Evolutionary conservation across 2,329 filamentous ascomycete genomes (phyloP).

Genomic region (Chaetomium olivaceum): DNA sequence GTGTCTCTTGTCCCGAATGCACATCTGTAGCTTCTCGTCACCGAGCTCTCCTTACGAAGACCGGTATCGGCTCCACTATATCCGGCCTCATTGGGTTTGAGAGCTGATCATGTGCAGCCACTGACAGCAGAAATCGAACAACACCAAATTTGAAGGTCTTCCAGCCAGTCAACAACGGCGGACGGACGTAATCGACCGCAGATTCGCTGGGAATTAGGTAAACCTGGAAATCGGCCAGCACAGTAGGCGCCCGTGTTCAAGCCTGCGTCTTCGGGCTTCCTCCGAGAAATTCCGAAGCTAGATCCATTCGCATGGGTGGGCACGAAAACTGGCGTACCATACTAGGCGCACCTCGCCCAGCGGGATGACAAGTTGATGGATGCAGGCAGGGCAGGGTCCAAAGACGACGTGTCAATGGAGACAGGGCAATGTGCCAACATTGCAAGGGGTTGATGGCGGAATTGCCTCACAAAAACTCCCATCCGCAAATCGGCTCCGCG

Average conservation of each 20-base stretch:
- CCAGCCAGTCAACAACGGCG: neutral
- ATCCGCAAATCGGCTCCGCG: neutral
- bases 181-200: neutral
- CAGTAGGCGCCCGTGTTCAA: conserved; percentile 4
- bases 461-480: conserved; percentile 37
- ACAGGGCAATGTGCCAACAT: conserved; percentile 21
- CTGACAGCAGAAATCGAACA: neutral
- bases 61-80: conserved; percentile 20
- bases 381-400: neutral
- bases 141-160: neutral
- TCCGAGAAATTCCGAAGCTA: conserved; percentile 32
- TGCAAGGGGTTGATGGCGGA: conserved; percentile 16
- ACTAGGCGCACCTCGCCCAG: neutral
- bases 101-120: conserved; percentile 13
- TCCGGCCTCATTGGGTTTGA: conserved; percentile 1
- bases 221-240: neutral
- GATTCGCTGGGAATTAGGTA: neutral
- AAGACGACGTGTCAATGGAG: conserved; percentile 2
- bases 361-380: neutral
- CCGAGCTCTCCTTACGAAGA: conserved; percentile 7
- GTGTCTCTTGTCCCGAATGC: neutral
- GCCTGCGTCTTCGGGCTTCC: neutral
- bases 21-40: conserved; percentile 11
- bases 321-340: conserved; percentile 27
- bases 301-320: conserved; percentile 26